Conservation (phyloP, 192 early-diverging fungal species). For the Martensiomyces pterosporus region DNA sequence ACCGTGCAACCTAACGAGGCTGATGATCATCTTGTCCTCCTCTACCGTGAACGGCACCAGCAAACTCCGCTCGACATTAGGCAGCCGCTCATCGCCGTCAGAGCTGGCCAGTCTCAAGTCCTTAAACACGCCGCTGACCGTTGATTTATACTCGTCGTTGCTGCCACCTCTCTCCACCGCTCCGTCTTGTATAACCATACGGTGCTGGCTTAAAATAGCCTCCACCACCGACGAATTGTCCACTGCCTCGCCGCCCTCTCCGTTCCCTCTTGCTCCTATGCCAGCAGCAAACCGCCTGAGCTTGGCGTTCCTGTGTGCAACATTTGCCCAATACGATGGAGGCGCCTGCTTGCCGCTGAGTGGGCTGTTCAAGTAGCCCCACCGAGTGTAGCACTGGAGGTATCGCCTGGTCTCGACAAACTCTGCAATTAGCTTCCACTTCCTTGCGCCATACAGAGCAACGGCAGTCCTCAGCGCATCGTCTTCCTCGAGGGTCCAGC, state of each 20-base stretch:
- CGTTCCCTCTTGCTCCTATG: too few species aligned
- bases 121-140: too few species aligned
- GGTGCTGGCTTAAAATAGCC: conserved; percentile 7
- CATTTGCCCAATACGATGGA: conserved; percentile 8
- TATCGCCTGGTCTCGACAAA: conserved; percentile 25
- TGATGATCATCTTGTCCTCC: conserved; percentile 17
- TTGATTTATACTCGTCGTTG: neutral
- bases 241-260: neutral
- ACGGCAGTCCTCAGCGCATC: conserved; percentile 28
- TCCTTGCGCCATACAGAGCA: conserved; percentile 15
- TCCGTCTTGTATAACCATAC: too few species aligned
- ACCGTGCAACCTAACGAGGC: conserved; percentile 20
- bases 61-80: neutral
- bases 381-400: conserved; percentile 19
- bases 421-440: conserved; percentile 15
- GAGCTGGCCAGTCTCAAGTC: too few species aligned
- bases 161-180: neutral
- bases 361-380: conserved; percentile 13
- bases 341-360: conserved; percentile 9
- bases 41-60: conserved; percentile 10
- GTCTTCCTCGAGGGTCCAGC: conserved; percentile 32
- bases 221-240: conserved; percentile 3
- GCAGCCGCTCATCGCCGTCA: neutral
- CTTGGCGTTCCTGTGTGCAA: conserved; percentile 1
- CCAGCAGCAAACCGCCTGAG: neutral